phyloP scores from a whole-genome alignment of 768 basidiomycete genomes.

The Tricholoma bakamatsutake region DNA sequence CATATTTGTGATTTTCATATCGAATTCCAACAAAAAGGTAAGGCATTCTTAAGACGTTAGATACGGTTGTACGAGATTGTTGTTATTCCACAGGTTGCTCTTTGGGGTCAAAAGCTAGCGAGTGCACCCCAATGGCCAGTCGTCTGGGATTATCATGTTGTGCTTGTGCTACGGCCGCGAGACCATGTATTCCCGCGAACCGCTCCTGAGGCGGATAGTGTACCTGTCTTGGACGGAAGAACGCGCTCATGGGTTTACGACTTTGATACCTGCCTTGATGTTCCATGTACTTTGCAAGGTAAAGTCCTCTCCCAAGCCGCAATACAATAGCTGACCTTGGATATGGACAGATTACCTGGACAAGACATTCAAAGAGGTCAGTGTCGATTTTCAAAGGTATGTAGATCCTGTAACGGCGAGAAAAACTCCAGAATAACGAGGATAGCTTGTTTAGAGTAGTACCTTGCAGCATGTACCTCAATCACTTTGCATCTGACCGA shows the following conservation, averaged over 20 bases:
- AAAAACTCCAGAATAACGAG: background rate
- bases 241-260: slow-evolving; percentile 56
- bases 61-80: background rate
- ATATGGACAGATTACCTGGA: slow-evolving; percentile 37
- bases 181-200: slow-evolving; percentile 1
- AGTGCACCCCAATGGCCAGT: slow-evolving; percentile 31
- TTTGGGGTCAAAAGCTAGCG: slow-evolving; percentile 55
- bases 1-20: slow-evolving; percentile 55
- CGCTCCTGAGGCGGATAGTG: background rate
- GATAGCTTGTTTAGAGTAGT: slow-evolving; percentile 59
- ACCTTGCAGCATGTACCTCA: slow-evolving; percentile 42
- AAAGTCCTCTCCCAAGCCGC: slow-evolving; percentile 10
- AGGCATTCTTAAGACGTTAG: slow-evolving; percentile 11
- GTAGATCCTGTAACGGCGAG: background rate
- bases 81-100: slow-evolving; percentile 43
- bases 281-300: slow-evolving; percentile 51
- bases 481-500: slow-evolving; percentile 67
- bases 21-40: slow-evolving; percentile 55
- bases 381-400: slow-evolving; percentile 40
- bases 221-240: background rate
- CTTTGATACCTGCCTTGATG: slow-evolving; percentile 48
- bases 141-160: slow-evolving; percentile 75
- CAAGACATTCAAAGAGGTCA: slow-evolving; percentile 36
- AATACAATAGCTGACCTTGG: background rate
- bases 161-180: slow-evolving; percentile 45